Conservation (phyloP, 2,329 filamentous ascomycete species). For the Emmonsia crescens region DNA sequence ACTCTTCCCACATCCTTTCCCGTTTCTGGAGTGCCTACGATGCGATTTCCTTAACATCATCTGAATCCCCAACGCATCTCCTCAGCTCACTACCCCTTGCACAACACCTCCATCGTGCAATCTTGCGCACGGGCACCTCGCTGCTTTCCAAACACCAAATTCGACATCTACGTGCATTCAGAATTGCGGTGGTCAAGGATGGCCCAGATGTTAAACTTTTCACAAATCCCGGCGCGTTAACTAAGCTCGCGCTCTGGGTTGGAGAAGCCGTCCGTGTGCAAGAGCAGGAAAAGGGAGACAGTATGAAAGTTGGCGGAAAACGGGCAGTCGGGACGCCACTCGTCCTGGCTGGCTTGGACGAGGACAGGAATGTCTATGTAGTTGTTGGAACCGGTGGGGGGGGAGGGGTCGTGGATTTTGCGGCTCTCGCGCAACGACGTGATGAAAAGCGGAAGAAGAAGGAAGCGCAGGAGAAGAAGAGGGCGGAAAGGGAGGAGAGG, state of each 20-base stretch:
- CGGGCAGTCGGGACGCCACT: constrained; percentile 58
- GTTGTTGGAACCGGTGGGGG: constrained; percentile 89
- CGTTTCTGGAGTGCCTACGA: constrained; percentile 52
- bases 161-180: constrained; percentile 80
- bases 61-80: constrained; percentile 40
- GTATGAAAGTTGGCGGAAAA: constrained; percentile 38
- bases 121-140: constrained; percentile 82
- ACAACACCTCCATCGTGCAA: constrained; percentile 81
- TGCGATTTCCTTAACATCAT: constrained; percentile 38
- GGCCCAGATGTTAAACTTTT: constrained; percentile 87
- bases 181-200: constrained; percentile 92
- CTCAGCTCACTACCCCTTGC: constrained; percentile 72
- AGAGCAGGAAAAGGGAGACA: constrained; percentile 69
- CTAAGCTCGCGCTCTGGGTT: constrained; percentile 89
- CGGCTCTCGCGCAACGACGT: constrained; percentile 57
- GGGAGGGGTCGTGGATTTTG: constrained; percentile 58
- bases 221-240: constrained; percentile 81
- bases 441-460: constrained; percentile 52
- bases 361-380: constrained; percentile 75
- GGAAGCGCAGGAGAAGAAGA: constrained; percentile 52
- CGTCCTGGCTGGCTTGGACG: constrained; percentile 82
- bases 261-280: constrained; percentile 85
- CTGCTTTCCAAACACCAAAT: constrained; percentile 91
- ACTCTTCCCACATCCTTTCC: constrained; percentile 26
- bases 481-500: constrained; percentile 54